Conservation (phyloP, 1,284 basidiomycete genomes). For the Leccinum pallidistipes region DNA sequence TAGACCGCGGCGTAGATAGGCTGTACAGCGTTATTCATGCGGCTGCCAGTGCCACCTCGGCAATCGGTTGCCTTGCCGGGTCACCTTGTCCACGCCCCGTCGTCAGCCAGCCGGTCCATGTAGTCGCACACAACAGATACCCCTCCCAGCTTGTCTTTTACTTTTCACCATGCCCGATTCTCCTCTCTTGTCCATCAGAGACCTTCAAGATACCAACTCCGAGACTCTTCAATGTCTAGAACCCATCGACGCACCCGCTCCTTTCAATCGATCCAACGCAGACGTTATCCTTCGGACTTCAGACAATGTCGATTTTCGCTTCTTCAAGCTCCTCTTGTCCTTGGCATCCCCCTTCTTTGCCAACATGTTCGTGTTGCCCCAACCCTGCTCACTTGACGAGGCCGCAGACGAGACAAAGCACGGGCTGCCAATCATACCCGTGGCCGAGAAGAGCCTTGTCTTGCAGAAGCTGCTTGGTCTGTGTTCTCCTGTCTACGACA, state of each 20-base stretch:
- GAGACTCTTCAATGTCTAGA: conserved; percentile 1
- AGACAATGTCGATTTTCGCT: conserved; percentile 40
- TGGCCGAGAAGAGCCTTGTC: conserved; percentile 33
- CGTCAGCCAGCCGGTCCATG: conserved; percentile 17
- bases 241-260: conserved; percentile 30
- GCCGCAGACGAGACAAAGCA: conserved; percentile 34
- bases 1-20: neutral
- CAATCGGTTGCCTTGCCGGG: conserved; percentile 8
- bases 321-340: conserved; percentile 40
- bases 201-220: neutral
- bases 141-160: neutral
- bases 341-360: conserved; percentile 42
- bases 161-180: conserved; percentile 19
- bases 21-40: neutral
- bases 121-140: neutral
- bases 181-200: conserved; percentile 3
- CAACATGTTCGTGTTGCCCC: conserved; percentile 43
- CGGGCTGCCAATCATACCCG: conserved; percentile 33
- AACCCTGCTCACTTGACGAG: conserved; percentile 28
- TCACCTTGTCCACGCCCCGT: neutral
- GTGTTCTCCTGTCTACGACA: conserved; percentile 35
- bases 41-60: conserved; percentile 5
- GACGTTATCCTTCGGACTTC: conserved; percentile 43
- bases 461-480: conserved; percentile 31
- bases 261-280: conserved; percentile 33